A percentile compares a stretch with the other conserved stretches of the same genome.
phyloP scores from a whole-genome alignment of 2,329 filamentous ascomycete genomes.

The Aspergillus sp. region DNA sequence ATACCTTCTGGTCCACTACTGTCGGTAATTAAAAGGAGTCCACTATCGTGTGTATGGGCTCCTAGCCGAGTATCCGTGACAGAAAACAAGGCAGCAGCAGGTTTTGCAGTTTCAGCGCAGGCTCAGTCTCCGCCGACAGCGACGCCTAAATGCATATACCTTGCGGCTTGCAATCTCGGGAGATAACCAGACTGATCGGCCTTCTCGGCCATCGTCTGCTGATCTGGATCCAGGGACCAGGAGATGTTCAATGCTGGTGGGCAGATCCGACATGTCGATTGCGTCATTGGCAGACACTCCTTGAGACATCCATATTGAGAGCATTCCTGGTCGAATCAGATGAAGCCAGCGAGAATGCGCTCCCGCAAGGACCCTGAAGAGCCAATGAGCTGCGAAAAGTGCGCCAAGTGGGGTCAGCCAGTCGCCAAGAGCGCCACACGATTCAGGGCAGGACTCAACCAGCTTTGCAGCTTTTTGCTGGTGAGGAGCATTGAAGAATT shows the following conservation, averaged over 20 bases:
- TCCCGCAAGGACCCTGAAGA: background rate
- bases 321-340: slow-evolving; percentile 2
- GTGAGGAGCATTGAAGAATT: background rate
- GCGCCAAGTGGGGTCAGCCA: background rate
- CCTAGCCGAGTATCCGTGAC: no score
- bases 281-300: slow-evolving; percentile 1
- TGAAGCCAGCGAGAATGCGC: slow-evolving; percentile 5
- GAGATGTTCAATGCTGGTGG: background rate
- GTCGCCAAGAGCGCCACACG: slow-evolving; percentile 1
- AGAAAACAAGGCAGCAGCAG: no score
- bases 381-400: slow-evolving; percentile 1
- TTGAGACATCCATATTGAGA: background rate
- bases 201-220: background rate
- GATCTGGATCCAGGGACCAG: slow-evolving; percentile 6
- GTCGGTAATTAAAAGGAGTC: no score
- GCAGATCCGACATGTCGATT: background rate
- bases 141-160: no score
- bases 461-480: background rate
- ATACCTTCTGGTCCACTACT: no score
- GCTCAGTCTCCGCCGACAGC: no score
- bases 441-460: background rate
- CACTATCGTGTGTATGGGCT: no score
- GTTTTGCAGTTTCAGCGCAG: no score
- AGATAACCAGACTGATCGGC: background rate
- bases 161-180: background rate